phyloP scores from a whole-genome alignment of 2,329 filamentous ascomycete genomes.

The Colletotrichum theobromicola region DNA sequence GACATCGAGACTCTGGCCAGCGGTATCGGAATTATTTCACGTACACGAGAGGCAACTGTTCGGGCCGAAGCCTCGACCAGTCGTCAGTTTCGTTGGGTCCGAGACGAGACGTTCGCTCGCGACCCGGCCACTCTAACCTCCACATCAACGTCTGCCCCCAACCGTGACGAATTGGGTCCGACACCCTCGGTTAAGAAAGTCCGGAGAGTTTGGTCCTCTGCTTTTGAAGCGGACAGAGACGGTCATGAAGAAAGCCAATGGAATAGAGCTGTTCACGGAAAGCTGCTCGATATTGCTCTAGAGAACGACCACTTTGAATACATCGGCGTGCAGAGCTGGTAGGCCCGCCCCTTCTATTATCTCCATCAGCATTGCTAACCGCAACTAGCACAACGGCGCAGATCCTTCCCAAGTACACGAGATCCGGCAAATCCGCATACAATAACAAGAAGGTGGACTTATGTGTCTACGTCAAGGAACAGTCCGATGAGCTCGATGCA shows the following conservation, averaged over 20 bases:
- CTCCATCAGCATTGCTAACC: not conserved
- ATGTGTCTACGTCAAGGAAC: not conserved
- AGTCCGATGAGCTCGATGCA: not conserved
- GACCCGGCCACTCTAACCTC: not conserved
- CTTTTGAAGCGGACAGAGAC: not conserved
- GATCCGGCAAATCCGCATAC: not conserved
- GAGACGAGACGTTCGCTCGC: not conserved
- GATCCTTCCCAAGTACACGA: not conserved
- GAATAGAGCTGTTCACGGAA: not conserved
- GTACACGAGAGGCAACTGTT: not conserved
- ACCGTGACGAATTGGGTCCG: not conserved
- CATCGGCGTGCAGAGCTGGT: not conserved
- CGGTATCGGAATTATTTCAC: not conserved
- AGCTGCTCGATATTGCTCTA: not conserved
- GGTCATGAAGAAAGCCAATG: not conserved
- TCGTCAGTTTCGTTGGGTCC: not conserved
- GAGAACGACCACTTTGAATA: not conserved
- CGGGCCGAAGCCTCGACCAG: not conserved
- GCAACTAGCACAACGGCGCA: not conserved
- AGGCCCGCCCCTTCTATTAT: not conserved
- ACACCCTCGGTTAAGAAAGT: not conserved
- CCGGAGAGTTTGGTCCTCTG: not conserved
- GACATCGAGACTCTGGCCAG: not conserved
- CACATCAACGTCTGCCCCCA: not conserved
- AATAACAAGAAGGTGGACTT: not conserved